Evolutionary conservation across 2,329 filamentous ascomycete species (phyloP).

Genomic region (Thielaviopsis populi): DNA sequence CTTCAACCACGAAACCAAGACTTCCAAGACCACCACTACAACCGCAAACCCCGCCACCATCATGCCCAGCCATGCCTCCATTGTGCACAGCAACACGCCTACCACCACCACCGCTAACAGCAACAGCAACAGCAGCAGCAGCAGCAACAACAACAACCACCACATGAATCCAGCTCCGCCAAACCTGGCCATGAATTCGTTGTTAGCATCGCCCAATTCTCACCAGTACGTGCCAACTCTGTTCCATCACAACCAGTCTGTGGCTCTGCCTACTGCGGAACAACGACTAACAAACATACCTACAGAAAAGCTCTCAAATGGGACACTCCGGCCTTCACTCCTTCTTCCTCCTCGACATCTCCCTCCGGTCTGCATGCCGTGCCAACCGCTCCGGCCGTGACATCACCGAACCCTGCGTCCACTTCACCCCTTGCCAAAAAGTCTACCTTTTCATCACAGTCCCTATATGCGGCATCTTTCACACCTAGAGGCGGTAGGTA

Average conservation of each 20-base stretch:
- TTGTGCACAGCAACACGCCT: slow-evolving; percentile 13
- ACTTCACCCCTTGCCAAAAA: slow-evolving; percentile 37
- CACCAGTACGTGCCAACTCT: slow-evolving; percentile 10
- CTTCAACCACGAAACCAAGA: slow-evolving; percentile 70
- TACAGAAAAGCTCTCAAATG: slow-evolving; percentile 49
- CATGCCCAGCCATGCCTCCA: slow-evolving; percentile 15
- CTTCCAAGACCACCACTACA: slow-evolving; percentile 19
- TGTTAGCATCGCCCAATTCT: slow-evolving; percentile 13
- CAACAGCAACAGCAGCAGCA: background rate
- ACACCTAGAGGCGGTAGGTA: slow-evolving; percentile 48
- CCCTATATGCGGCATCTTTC: slow-evolving; percentile 76
- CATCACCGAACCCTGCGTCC: slow-evolving; percentile 12
- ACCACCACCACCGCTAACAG: background rate
- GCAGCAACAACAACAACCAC: background rate
- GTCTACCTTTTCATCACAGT: slow-evolving; percentile 71
- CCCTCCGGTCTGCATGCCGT: slow-evolving; percentile 14
- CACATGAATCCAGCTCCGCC: slow-evolving; percentile 3
- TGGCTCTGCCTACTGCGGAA: background rate
- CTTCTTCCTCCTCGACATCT: slow-evolving; percentile 28
- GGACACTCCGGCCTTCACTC: slow-evolving; percentile 91
- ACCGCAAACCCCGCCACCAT: slow-evolving; percentile 4
- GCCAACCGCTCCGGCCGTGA: slow-evolving; percentile 7
- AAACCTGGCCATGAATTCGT: slow-evolving; percentile 7
- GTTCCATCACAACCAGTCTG: background rate
- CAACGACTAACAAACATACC: slow-evolving; percentile 5